Percentiles rank a stretch among this genome's conserved stretches.
Evolutionary conservation across 23 red algal genomes (phyloP).

Genomic region (Porphyridium purpureum): DNA sequence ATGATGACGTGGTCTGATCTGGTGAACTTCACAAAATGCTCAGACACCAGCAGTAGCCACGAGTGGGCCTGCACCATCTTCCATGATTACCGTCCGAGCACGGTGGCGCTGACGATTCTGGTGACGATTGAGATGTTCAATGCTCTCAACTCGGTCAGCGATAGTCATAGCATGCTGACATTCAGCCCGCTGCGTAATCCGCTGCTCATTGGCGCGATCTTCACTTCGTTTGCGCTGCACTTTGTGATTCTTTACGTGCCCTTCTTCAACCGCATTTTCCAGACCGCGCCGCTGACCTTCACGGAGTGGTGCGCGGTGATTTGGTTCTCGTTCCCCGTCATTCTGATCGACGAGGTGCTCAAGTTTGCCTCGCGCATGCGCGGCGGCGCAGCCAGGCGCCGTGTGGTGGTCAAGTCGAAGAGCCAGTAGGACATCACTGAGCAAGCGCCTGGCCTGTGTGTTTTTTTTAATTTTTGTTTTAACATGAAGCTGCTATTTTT

Average conservation of each 20-base stretch:
- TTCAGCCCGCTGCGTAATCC: slow-evolving; percentile 72
- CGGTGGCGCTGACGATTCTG: slow-evolving; percentile 73
- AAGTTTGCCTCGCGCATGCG: slow-evolving; percentile 73
- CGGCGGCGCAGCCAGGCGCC: no score
- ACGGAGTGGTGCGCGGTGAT: slow-evolving; percentile 70
- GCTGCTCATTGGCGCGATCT: slow-evolving; percentile 64
- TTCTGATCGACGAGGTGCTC: slow-evolving; percentile 77
- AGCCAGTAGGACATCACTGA: no score
- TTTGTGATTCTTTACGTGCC: slow-evolving; percentile 72
- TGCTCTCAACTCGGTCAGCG: slow-evolving; percentile 81
- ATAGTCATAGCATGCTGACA: slow-evolving; percentile 74
- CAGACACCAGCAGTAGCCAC: slow-evolving; percentile 5
- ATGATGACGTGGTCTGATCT: slow-evolving; percentile 74
- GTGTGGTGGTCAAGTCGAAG: no score
- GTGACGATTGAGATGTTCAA: slow-evolving; percentile 98
- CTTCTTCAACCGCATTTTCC: slow-evolving; percentile 79
- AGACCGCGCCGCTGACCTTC: slow-evolving; percentile 50
- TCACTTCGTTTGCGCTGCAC: slow-evolving; percentile 59
- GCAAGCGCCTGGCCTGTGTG: no score
- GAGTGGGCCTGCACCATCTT: slow-evolving; percentile 52
- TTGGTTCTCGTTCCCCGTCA: slow-evolving; percentile 63
- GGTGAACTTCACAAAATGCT: slow-evolving; percentile 31
- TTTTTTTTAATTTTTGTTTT: no score
- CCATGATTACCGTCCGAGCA: slow-evolving; percentile 41
- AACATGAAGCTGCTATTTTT: no score